Evolutionary conservation across 2,329 filamentous ascomycete genomes (phyloP), one percentile per base, ranked within the genome.

Genomic region (Rhynchosporium agropyri): DNA sequence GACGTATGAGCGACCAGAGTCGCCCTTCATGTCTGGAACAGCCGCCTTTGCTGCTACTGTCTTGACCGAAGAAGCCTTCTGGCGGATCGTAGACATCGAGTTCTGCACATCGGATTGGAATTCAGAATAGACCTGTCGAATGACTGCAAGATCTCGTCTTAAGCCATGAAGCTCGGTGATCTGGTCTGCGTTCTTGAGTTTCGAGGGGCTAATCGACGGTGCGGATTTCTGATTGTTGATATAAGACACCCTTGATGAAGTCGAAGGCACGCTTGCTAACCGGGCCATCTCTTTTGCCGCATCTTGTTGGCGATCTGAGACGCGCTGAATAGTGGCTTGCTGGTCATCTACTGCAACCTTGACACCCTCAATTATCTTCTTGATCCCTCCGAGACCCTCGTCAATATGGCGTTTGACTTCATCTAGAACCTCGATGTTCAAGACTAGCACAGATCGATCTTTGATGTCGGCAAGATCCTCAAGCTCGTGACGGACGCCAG

Each of bases 351-450:
- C 83, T 49, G 90, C 89, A 59, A 90, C 89, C 75, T 90, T 91
- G 63, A 99, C 87, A 62, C 91, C 88, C 70, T 96, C 90, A n/a
- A 99, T 87, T 36, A 97, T 84, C 62, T 87, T 85, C 68, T 89
- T 91, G 56, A 99, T 80, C 6, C 89, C 87, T 9, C 89, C 88
- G 57, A 99, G 82, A 48, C 93, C 92, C 68, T 99, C 94, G 67
- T 99, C 95, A 68, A 99, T 92, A 73, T 98, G 95, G 55, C 88
- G 88, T 78, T 98, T 98, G 43, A 99, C 93, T 76, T 99, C 95
- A 74, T 99, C 95, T 4, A 99, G 83, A 15, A 89, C 85, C 73
- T 99, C 95, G 0, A 98, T 84, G 70, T 99, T 99, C 48, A 99
- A 80, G 0, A 95, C 96, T n/a, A 99, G 81, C 0, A 99, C 95